Percentiles rank a stretch among this genome's conserved stretches.
phyloP scores from a whole-genome alignment of 2,329 filamentous ascomycete genomes.

The Fusarium pseudograminearum region DNA sequence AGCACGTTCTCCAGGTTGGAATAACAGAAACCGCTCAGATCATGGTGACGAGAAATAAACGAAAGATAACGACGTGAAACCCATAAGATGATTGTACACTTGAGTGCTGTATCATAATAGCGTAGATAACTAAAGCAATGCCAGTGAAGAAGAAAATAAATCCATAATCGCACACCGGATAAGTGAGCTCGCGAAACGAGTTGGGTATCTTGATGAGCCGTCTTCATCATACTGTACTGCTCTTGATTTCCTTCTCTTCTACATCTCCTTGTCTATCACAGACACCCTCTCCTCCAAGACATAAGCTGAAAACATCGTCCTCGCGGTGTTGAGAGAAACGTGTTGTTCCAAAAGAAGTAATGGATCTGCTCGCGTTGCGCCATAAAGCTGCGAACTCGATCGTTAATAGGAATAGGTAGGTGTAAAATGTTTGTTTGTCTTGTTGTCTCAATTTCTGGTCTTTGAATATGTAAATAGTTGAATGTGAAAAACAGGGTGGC shows the following conservation, averaged over 20 bases:
- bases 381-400: constrained; percentile 42
- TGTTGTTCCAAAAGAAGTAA: constrained; percentile 29
- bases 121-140: constrained; percentile 36
- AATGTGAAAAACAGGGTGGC: constrained; percentile 33
- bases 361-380: constrained; percentile 38
- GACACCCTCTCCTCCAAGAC: constrained; percentile 23
- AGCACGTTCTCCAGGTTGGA: constrained; percentile 3
- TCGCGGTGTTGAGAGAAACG: constrained; percentile 29
- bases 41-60: constrained; percentile 28
- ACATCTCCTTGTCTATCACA: constrained; percentile 22
- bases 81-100: constrained; percentile 34
- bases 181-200: constrained; percentile 54
- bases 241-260: constrained; percentile 39
- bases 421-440: constrained; percentile 25
- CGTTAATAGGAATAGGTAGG: constrained; percentile 36
- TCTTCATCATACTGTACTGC: constrained; percentile 45
- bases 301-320: constrained; percentile 29
- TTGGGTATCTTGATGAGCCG: constrained; percentile 57
- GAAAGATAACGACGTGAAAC: constrained; percentile 34
- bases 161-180: constrained; percentile 51
- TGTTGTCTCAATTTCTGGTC: constrained; percentile 42
- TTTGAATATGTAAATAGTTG: constrained; percentile 44
- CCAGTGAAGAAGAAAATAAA: constrained; percentile 44
- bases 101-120: constrained; percentile 27
- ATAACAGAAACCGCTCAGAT: constrained; percentile 9